Percentiles rank a stretch among this genome's conserved stretches.
Conservation (phyloP, 1,284 basidiomycete species). For the Meira nashicola region DNA sequence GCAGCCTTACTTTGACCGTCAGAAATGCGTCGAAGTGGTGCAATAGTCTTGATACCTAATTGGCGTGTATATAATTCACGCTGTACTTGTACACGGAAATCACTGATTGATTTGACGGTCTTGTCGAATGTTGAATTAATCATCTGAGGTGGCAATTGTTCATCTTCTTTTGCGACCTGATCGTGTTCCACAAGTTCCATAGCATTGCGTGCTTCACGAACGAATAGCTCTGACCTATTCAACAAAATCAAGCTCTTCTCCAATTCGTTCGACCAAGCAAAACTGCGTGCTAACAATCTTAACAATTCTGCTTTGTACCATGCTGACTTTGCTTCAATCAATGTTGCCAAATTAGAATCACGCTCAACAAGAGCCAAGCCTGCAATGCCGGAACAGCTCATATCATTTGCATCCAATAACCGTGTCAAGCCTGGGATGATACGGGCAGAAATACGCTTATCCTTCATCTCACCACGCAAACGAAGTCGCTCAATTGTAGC, state of each 20-base stretch:
- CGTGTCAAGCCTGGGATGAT: constrained; percentile 45
- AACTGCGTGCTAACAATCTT: constrained; percentile 40
- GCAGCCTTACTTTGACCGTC: constrained; percentile 30
- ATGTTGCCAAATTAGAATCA: constrained; percentile 46
- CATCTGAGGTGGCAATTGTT: constrained; percentile 24
- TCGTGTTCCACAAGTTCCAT: constrained; percentile 42
- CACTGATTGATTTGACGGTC: constrained; percentile 25
- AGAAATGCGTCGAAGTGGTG: not conserved
- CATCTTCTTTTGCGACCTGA: constrained; percentile 35
- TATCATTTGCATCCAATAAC: constrained; percentile 44
- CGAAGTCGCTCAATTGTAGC: constrained; percentile 26
- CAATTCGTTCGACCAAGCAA: constrained; percentile 28
- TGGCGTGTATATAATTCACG: constrained; percentile 23
- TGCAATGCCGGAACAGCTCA: constrained; percentile 37
- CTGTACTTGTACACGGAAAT: constrained; percentile 23
- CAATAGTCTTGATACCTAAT: constrained; percentile 2
- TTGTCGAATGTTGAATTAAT: constrained; percentile 24
- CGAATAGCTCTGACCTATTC: constrained; percentile 39
- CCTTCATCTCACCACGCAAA: constrained; percentile 23
- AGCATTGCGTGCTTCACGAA: constrained; percentile 45
- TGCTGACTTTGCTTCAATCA: constrained; percentile 48
- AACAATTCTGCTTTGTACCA: constrained; percentile 47
- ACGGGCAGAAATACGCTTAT: constrained; percentile 35
- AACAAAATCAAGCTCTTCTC: constrained; percentile 39
- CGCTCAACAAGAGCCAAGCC: constrained; percentile 44